These are phyloP conservation scores for Colletotrichum neosansevieriae DNA, from an alignment of 2,329 filamentous ascomycete species.

Conservation along the genomic window DNA sequence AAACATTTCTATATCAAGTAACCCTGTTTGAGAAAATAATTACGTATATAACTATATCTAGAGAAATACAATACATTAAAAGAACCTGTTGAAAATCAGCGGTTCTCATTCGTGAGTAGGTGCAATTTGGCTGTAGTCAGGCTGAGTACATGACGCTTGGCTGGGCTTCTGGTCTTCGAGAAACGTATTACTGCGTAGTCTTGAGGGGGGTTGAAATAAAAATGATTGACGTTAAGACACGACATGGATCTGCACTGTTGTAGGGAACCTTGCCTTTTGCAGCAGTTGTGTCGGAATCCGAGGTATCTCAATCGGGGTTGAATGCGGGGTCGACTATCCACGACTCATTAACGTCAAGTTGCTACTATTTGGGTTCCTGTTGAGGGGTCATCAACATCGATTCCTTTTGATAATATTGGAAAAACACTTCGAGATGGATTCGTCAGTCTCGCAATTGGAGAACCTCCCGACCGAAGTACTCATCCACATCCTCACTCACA, in stretches of 20 bases:
- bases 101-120: no score
- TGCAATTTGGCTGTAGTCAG: no score
- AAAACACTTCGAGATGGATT: neutral
- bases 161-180: no score
- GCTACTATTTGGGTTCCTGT: no score
- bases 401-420: neutral
- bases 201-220: slow-evolving; percentile 16
- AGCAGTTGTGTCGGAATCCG: neutral
- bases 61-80: no score
- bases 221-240: slow-evolving; percentile 31
- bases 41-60: no score
- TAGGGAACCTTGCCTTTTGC: slow-evolving; percentile 10
- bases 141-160: no score
- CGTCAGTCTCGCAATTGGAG: neutral
- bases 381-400: neutral
- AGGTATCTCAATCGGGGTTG: neutral
- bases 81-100: no score
- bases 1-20: no score
- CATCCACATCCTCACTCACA: slow-evolving; percentile 24
- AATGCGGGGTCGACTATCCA: slow-evolving; percentile 28
- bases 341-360: neutral
- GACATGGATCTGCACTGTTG: slow-evolving; percentile 9
- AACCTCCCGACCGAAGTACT: slow-evolving; percentile 28
- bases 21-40: no score
- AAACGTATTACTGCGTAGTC: no score